Percentiles rank a stretch among this genome's conserved stretches.
Conservation (phyloP, 73 alveolate genomes). For the Stentor roeselii region DNA sequence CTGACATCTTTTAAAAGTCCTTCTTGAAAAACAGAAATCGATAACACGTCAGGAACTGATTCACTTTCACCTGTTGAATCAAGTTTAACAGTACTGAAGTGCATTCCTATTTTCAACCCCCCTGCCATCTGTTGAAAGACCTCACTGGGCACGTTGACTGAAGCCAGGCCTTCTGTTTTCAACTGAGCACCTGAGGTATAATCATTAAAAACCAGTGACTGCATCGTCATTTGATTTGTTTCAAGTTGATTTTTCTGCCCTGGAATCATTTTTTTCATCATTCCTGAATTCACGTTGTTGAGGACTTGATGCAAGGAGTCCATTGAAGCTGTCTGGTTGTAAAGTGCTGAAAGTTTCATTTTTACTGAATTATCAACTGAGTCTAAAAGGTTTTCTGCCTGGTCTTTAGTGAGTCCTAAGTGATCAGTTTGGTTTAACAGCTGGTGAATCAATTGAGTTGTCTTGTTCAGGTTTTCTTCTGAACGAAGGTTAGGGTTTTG, state of each 20-base stretch:
- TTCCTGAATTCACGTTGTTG: not conserved
- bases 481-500: not conserved
- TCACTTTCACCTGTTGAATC: not conserved
- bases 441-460: not conserved
- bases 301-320: not conserved
- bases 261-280: too few species aligned
- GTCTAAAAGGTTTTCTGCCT: not conserved
- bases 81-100: not conserved
- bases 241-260: not conserved
- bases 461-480: not conserved
- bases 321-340: not conserved
- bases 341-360: not conserved
- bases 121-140: not conserved
- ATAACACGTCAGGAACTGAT: not conserved
- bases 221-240: not conserved
- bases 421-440: not conserved
- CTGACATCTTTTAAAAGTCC: not conserved
- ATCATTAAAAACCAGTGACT: not conserved
- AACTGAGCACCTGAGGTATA: not conserved
- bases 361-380: not conserved
- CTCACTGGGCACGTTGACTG: not conserved
- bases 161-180: not conserved
- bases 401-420: not conserved
- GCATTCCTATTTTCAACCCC: slow-evolving; percentile 8
- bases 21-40: not conserved